Evolutionary conservation across 2,329 filamentous ascomycete species (phyloP).

Genomic region (Aureobasidium sp.): DNA sequence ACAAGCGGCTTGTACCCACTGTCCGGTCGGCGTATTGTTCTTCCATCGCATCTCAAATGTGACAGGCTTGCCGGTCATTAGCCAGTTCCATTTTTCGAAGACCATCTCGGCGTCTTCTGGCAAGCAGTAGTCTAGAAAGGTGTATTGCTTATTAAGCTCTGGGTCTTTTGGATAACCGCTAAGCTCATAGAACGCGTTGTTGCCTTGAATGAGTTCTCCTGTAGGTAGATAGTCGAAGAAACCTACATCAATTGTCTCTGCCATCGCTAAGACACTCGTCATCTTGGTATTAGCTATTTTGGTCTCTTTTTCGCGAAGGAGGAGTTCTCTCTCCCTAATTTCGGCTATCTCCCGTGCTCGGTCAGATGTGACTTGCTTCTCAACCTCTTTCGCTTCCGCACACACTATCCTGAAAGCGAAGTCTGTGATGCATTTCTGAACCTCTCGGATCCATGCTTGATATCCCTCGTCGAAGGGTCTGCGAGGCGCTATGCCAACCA

Average conservation of each 20-base stretch:
- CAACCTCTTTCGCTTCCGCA: background rate
- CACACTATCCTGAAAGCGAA: background rate
- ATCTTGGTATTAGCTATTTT: background rate
- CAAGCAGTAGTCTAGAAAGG: background rate
- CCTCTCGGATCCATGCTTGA: background rate
- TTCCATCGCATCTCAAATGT: background rate
- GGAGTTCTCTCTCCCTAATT: background rate
- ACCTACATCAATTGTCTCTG: background rate
- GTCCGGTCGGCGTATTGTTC: constrained; percentile 18
- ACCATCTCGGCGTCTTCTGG: background rate
- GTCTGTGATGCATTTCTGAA: background rate
- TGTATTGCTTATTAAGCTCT: background rate
- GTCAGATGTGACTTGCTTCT: background rate
- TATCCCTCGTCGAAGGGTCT: constrained; percentile 11
- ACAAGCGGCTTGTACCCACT: constrained; percentile 22
- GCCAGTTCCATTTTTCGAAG: background rate
- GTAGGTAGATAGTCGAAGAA: background rate
- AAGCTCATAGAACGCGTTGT: background rate
- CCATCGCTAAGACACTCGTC: background rate
- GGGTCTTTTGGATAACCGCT: background rate
- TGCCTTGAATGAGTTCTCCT: background rate
- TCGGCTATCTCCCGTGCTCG: background rate
- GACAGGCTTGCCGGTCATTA: background rate
- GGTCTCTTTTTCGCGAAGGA: background rate
- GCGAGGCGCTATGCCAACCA: constrained; percentile 13